Evolutionary conservation across 1,284 basidiomycete genomes (phyloP).

Genomic region (Ustilago nuda): DNA sequence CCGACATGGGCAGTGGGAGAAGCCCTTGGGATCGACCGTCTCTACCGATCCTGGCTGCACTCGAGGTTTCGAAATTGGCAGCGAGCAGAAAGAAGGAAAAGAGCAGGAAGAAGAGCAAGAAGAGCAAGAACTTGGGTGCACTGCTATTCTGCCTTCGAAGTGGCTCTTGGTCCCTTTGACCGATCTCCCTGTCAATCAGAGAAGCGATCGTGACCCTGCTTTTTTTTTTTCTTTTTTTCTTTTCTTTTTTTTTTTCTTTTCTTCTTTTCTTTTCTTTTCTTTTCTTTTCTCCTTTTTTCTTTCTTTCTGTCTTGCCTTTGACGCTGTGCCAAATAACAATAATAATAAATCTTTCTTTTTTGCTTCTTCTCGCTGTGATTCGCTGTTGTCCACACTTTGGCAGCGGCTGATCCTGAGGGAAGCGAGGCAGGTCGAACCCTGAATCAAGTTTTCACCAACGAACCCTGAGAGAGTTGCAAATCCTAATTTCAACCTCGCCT

Average conservation of each 20-base stretch:
- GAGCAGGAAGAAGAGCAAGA: background rate
- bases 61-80: background rate
- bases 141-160: background rate
- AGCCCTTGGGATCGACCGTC: background rate
- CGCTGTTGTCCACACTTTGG: background rate
- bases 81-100: background rate
- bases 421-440: slow-evolving; percentile 2
- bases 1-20: background rate
- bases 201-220: slow-evolving; percentile 20
- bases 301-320: background rate
- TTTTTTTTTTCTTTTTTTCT: background rate
- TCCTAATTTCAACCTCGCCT: background rate
- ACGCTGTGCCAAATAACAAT: background rate
- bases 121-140: background rate
- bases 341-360: background rate
- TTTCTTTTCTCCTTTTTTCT: no score
- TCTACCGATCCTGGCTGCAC: background rate
- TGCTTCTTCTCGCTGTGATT: background rate
- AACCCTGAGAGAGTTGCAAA: slow-evolving; percentile 1
- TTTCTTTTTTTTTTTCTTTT: no score
- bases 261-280: background rate
- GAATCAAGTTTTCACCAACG: slow-evolving; percentile 6
- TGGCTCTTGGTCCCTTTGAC: slow-evolving; percentile 6
- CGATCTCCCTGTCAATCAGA: slow-evolving; percentile 40
- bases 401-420: background rate